Percentiles rank a stretch among this genome's conserved stretches.
phyloP scores from a whole-genome alignment of 352 stramenopile species.

The Globisporangium nodosum region DNA sequence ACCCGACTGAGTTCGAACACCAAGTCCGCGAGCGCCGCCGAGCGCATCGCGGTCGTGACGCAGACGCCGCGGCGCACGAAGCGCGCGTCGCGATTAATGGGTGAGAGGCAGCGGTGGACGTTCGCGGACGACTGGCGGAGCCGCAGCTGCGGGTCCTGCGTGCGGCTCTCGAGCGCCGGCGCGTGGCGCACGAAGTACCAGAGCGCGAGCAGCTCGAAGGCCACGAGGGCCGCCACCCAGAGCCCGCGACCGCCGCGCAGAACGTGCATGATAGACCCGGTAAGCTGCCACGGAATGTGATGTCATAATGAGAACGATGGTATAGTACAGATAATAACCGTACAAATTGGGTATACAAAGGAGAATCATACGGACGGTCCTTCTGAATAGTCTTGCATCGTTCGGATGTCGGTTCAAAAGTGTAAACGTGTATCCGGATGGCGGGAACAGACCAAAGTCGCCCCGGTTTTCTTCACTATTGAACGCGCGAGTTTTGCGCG shows the following conservation, averaged over 20 bases:
- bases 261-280: not conserved
- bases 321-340: too few species aligned
- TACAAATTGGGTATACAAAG: too few species aligned
- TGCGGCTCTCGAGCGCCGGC: constrained; percentile 10
- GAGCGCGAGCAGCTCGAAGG: constrained; percentile 30
- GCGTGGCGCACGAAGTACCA: constrained; percentile 31
- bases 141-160: constrained; percentile 11
- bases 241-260: not conserved
- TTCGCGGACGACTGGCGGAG: constrained; percentile 16
- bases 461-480: too few species aligned
- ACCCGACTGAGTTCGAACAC: constrained; percentile 29
- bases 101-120: constrained; percentile 30
- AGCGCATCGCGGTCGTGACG: constrained; percentile 28
- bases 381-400: too few species aligned
- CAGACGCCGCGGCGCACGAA: constrained; percentile 29
- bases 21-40: constrained; percentile 28
- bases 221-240: constrained; percentile 27
- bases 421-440: too few species aligned
- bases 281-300: not conserved
- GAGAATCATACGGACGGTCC: too few species aligned
- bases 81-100: constrained; percentile 25
- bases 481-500: too few species aligned
- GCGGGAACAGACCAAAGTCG: too few species aligned
- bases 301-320: not conserved
- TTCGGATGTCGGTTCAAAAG: too few species aligned